Evolutionary conservation across 1,139 yeast genomes (phyloP).

Genomic region (Hyphopichia fennica): DNA sequence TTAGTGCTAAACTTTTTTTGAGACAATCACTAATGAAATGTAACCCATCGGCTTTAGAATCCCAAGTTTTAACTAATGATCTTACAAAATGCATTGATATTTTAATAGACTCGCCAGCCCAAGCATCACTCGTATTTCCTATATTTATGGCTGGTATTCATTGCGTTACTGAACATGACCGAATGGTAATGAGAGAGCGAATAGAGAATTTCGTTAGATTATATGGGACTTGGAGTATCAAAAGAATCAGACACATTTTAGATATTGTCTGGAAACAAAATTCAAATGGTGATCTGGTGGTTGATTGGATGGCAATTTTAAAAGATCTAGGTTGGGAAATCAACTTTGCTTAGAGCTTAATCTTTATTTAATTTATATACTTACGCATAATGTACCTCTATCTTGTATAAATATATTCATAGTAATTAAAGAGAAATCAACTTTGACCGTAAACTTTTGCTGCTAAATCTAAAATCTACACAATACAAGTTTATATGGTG

Average conservation of each 20-base stretch:
- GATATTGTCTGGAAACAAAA: slow-evolving; percentile 51
- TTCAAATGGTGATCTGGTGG: slow-evolving; percentile 35
- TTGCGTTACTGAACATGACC: slow-evolving; percentile 51
- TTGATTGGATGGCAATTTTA: slow-evolving; percentile 69
- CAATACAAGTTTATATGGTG: slow-evolving; percentile 1
- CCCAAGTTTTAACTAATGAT: slow-evolving; percentile 59
- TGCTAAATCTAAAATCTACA: neutral
- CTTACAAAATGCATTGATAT: slow-evolving; percentile 59
- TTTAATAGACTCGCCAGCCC: slow-evolving; percentile 65
- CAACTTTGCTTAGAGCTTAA: slow-evolving; percentile 55
- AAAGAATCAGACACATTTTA: slow-evolving; percentile 58
- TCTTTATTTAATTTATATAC: neutral
- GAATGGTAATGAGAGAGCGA: slow-evolving; percentile 50
- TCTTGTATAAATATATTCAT: neutral
- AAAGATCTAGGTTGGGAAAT: slow-evolving; percentile 74
- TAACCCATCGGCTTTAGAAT: slow-evolving; percentile 64
- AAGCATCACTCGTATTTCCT: slow-evolving; percentile 73
- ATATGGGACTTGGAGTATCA: slow-evolving; percentile 68
- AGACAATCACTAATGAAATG: slow-evolving; percentile 61
- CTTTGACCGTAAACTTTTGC: neutral
- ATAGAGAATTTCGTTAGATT: slow-evolving; percentile 57
- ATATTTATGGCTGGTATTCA: slow-evolving; percentile 75
- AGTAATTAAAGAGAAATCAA: no score
- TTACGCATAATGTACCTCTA: no score
- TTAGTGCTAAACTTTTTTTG: slow-evolving; percentile 67